These are phyloP conservation scores for Apiotrichum laibachii DNA, from an alignment of 1,284 basidiomycete genomes.

Conservation along the genomic window DNA sequence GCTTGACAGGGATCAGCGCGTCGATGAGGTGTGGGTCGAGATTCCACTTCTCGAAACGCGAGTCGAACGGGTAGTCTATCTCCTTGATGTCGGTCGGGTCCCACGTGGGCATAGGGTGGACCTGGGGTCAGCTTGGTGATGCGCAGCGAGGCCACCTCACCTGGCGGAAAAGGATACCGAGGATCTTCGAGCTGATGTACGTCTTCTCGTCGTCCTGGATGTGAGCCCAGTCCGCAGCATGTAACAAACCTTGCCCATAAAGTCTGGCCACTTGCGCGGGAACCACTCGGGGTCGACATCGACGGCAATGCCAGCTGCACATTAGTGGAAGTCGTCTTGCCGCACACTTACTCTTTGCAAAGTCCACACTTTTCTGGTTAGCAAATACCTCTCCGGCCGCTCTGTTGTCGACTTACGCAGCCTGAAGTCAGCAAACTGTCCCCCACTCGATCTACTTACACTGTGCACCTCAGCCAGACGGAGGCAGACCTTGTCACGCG, in stretches of 20 bases:
- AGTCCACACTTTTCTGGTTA: conserved; percentile 40
- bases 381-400: not conserved
- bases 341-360: conserved; percentile 46
- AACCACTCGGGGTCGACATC: conserved; percentile 27
- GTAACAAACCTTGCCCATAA: conserved; percentile 48
- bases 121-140: conserved; percentile 18
- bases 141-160: conserved; percentile 22
- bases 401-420: conserved; percentile 27
- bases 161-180: conserved; percentile 45
- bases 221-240: not conserved
- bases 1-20: conserved; percentile 36
- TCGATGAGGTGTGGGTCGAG: conserved; percentile 30
- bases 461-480: conserved; percentile 40
- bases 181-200: conserved; percentile 38
- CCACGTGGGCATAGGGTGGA: conserved; percentile 38
- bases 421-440: conserved; percentile 28
- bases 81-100: conserved; percentile 29
- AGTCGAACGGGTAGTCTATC: conserved; percentile 27
- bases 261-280: conserved; percentile 47
- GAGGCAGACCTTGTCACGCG: conserved; percentile 24
- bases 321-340: not conserved
- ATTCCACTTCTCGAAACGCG: conserved; percentile 22
- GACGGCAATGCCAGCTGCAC: conserved; percentile 43
- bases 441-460: conserved; percentile 23
- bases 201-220: conserved; percentile 26